Evolutionary conservation across 768 basidiomycete species (phyloP).

Genomic region (Lactarius vividus): DNA sequence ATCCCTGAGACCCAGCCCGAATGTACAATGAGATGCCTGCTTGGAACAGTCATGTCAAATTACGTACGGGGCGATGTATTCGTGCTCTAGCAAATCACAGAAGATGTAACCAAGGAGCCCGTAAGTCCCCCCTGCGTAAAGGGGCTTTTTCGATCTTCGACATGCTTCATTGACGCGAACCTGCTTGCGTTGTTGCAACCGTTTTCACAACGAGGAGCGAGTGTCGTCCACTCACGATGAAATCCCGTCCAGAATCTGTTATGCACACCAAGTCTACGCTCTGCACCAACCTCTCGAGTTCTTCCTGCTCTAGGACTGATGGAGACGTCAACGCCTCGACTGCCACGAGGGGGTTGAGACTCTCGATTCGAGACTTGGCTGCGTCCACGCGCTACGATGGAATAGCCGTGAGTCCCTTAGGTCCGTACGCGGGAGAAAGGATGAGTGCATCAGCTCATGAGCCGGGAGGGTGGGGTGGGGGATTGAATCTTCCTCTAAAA

Average conservation of each 20-base stretch:
- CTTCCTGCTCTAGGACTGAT: slow-evolving; percentile 47
- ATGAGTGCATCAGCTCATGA: not conserved
- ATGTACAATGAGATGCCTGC: slow-evolving; percentile 10
- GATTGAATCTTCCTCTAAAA: not conserved
- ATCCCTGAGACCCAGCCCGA: slow-evolving; percentile 43
- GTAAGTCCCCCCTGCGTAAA: slow-evolving; percentile 92
- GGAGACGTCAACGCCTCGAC: slow-evolving; percentile 64
- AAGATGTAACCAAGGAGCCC: slow-evolving; percentile 93
- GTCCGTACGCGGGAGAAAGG: not conserved
- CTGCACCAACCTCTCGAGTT: slow-evolving; percentile 57
- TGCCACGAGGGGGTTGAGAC: slow-evolving; percentile 87
- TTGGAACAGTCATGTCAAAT: not conserved
- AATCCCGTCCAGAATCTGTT: slow-evolving; percentile 71
- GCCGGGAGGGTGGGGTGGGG: not conserved
- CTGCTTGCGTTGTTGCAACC: slow-evolving; percentile 42
- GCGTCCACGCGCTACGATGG: slow-evolving; percentile 72
- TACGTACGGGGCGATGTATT: slow-evolving; percentile 81
- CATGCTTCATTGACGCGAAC: slow-evolving; percentile 77
- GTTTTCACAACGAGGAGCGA: slow-evolving; percentile 19
- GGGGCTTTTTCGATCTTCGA: slow-evolving; percentile 66
- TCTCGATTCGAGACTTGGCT: slow-evolving; percentile 80
- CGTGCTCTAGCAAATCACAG: slow-evolving; percentile 85
- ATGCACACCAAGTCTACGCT: slow-evolving; percentile 83
- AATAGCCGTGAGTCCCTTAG: slow-evolving; percentile 39
- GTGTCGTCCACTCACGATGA: slow-evolving; percentile 64